Base-by-base conservation (phyloP, 1,139 yeast species). In the Arxiozyma slooffiae region DNA sequence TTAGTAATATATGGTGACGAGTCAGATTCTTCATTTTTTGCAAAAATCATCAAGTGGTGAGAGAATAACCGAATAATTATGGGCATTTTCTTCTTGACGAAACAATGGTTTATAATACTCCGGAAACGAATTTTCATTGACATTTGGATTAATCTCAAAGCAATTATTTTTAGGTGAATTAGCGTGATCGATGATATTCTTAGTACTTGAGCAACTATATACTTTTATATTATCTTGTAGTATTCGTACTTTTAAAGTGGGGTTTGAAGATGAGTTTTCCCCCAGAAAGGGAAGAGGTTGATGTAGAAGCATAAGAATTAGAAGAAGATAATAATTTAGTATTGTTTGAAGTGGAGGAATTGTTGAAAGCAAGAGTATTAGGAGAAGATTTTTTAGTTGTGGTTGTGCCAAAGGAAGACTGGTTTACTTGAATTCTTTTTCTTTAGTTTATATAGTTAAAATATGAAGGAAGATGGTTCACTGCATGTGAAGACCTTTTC, bases 201-300 rank as follows among this genome's bases (percentile, higher is more conserved):
- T n/a, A n/a, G n/a, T n/a, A n/a, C n/a, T n/a, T n/a, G n/a, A n/a
- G n/a, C n/a, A n/a, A n/a, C n/a, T n/a, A n/a, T n/a, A n/a, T n/a
- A n/a, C 20, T 30, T 7, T 21, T 40, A 20, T 20, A 20, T 54
- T 53, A 46, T 54, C 54, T 21, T 52, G 55, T 37, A 57, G 58
- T 11, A 55, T 55, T 20, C 53, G 53, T 4, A 55, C 58, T 38
- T 56, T 47, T 23, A 55, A 41, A 1, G 51, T 45, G 1, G 58
- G 58, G 37, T 55, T 48, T n/a, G 44, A 26, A 4, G 46, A 38
- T 23, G 22, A 37, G 41, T 43, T 48, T 14, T 41, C 48, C 14
- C 11, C 14, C 14, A n/a, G 34, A 4, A 26, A 8, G 7, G 34
- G 34, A 26, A 26, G 34, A 26, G 11, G 26, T 23, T 5, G 26